Conservation (phyloP, 2,329 filamentous ascomycete genomes). For the Hypoxylon sp. region DNA sequence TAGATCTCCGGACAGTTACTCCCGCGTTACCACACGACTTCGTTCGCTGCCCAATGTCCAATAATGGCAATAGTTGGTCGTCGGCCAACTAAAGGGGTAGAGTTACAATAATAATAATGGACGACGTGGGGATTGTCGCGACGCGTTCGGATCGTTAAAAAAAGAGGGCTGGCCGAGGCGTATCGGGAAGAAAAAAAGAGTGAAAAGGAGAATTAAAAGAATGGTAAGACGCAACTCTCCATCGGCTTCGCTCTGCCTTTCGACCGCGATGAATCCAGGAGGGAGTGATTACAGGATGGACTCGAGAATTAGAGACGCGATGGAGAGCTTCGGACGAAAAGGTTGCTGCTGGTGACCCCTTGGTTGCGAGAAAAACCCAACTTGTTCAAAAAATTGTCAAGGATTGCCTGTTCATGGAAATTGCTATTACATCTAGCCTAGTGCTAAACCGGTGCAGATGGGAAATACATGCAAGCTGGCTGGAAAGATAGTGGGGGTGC, state of each 20-base stretch:
- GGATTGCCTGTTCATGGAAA: conserved; percentile 42
- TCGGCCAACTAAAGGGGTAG: conserved; percentile 38
- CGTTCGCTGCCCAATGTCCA: conserved; percentile 20
- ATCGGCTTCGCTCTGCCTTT: conserved; percentile 37
- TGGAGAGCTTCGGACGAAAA: conserved; percentile 35
- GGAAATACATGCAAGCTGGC: conserved; percentile 21
- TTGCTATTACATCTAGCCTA: conserved; percentile 39
- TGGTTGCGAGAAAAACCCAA: conserved; percentile 39
- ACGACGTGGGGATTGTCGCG: conserved; percentile 36
- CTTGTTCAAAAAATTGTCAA: conserved; percentile 39
- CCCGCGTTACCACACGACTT: conserved; percentile 37
- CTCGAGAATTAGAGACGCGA: conserved; percentile 34
- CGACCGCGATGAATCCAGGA: conserved; percentile 35
- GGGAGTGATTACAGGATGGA: conserved; percentile 29
- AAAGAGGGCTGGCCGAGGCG: conserved; percentile 35
- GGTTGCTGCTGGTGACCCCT: conserved; percentile 24
- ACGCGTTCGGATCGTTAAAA: conserved; percentile 36
- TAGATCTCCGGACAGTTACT: conserved; percentile 59
- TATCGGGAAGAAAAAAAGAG: conserved; percentile 30
- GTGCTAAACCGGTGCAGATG: conserved; percentile 34
- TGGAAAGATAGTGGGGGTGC: conserved; percentile 5
- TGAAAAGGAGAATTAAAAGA: conserved; percentile 40
- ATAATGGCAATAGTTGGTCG: conserved; percentile 23
- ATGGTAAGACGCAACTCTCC: conserved; percentile 42
- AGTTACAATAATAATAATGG: conserved; percentile 26